Percentiles rank a stretch among this genome's conserved stretches.
phyloP scores from a whole-genome alignment of 352 stramenopile species.

The Phytophthora brassicae region DNA sequence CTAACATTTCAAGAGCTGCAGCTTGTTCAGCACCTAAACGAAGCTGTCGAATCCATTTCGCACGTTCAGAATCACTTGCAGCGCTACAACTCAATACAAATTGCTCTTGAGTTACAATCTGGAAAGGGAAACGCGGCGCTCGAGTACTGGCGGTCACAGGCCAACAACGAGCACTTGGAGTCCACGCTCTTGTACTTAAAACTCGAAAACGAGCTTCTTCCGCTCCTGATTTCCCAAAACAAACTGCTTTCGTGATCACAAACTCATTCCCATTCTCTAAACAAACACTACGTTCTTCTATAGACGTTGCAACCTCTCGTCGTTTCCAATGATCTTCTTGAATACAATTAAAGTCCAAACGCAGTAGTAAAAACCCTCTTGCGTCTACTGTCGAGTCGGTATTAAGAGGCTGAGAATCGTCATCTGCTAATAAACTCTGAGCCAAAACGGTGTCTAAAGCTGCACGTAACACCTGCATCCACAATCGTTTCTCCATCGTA shows the following conservation, averaged over 20 bases:
- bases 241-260: slow-evolving; percentile 33
- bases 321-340: slow-evolving; percentile 28
- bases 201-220: slow-evolving; percentile 43
- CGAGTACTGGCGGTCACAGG: slow-evolving; percentile 23
- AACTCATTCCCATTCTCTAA: slow-evolving; percentile 57
- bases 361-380: slow-evolving; percentile 35
- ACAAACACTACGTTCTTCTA: slow-evolving; percentile 52
- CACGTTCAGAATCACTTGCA: slow-evolving; percentile 53
- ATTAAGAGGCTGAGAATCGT: slow-evolving; percentile 1
- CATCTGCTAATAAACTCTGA: slow-evolving; percentile 48
- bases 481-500: slow-evolving; percentile 40
- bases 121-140: slow-evolving; percentile 56
- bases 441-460: slow-evolving; percentile 52
- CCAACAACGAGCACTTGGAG: slow-evolving; percentile 26
- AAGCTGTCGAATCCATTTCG: slow-evolving; percentile 71
- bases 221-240: slow-evolving; percentile 19
- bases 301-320: slow-evolving; percentile 22
- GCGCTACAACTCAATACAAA: slow-evolving; percentile 65
- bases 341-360: slow-evolving; percentile 35
- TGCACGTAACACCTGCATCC: slow-evolving; percentile 54
- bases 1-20: slow-evolving; percentile 53
- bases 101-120: slow-evolving; percentile 69
- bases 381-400: slow-evolving; percentile 6
- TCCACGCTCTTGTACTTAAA: slow-evolving; percentile 51
- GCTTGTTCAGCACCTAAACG: slow-evolving; percentile 52